A percentile compares a stretch with the other conserved stretches of the same genome.
Evolutionary conservation across 2,329 filamentous ascomycete species (phyloP).

Genomic region (Pezicula carpinea): DNA sequence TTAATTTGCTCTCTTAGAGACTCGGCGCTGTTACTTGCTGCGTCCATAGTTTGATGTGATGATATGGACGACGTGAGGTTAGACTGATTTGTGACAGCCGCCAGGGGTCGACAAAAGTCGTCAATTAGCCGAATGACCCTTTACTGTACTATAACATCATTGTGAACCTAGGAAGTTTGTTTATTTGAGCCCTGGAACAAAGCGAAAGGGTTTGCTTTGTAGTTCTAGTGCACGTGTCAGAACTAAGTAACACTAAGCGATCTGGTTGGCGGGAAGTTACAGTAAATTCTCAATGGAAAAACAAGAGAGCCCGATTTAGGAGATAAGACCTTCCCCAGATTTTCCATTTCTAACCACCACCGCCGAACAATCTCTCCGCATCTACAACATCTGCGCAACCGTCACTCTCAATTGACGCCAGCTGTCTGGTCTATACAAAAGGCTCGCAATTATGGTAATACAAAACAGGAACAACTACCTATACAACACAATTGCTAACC

Average conservation of each 20-base stretch:
- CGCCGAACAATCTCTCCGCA: not conserved
- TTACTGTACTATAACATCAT: too few relatives aligned
- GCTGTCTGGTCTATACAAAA: not conserved
- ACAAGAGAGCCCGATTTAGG: conserved; percentile 1
- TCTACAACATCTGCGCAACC: too few relatives aligned
- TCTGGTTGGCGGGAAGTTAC: too few relatives aligned
- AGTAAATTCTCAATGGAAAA: too few relatives aligned
- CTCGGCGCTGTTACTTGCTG: conserved; percentile 27
- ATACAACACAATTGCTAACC: conserved; percentile 7
- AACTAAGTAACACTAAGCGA: too few relatives aligned
- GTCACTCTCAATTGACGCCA: too few relatives aligned
- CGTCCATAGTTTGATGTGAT: conserved; percentile 30
- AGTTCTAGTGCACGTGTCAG: too few relatives aligned
- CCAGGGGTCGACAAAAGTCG: too few relatives aligned
- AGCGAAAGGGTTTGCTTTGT: too few relatives aligned
- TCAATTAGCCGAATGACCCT: too few relatives aligned
- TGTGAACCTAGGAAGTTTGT: too few relatives aligned
- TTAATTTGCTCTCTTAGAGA: conserved; percentile 43
- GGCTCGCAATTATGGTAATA: conserved; percentile 10
- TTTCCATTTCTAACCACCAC: conserved; percentile 1
- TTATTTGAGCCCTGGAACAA: too few relatives aligned
- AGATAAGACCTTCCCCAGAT: conserved; percentile 1
- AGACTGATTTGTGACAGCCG: not conserved
- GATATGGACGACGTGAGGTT: conserved; percentile 7
- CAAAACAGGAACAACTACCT: not conserved